Evolutionary conservation across 129 eudicot species (phyloP), one percentile per base, ranked within the genome.

Genomic region (Chrysanthemum lavandulifolium): DNA sequence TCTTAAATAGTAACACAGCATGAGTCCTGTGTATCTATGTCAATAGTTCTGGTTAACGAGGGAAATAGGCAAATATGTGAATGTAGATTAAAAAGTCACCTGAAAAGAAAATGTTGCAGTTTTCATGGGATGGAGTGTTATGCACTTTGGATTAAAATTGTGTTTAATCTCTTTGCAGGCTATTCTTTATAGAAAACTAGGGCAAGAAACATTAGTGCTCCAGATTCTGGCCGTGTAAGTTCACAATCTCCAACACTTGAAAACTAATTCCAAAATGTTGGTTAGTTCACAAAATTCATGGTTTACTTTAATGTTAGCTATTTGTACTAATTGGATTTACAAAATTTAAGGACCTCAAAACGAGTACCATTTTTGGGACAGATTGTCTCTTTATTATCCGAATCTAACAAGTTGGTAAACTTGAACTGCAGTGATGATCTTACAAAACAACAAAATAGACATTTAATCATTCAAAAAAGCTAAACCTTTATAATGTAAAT

Each of bases 171-270:
- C n/a, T 73, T 80, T 72, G 68, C 97, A 94, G 97, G 98, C 98
- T 80, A 88, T 95, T 64, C 90, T 90, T 54, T 95, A 90, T 77
- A 75, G 96, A 72, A 95, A 91, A 74, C 89, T 90, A 76, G 97
- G 99, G 25, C 96, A 86, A 75, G 97, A 95, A 85, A 83, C 94
- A 10, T 80, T 86, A 78, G 99, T 90, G 68, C 97, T 95, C 51
- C 93, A 90, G 69, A 95, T 95, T 56, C 78, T 95, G 76, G 99
- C 97, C 9, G 82, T 95, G 99, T 95, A 84, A 84, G 99, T 75
- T 78, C 47, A 40, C 10, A 40, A 40, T 40, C 47, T 40, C 47
- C 10, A 40, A 7, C 47, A 2, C 6, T 40, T 40, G 10, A 40
- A 40, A 40, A 40, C 47, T 40, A 7, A 40, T 40, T 40, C 9